Evolutionary conservation across 2,329 filamentous ascomycete genomes (phyloP).

Genomic region (Microdochium bolleyi): DNA sequence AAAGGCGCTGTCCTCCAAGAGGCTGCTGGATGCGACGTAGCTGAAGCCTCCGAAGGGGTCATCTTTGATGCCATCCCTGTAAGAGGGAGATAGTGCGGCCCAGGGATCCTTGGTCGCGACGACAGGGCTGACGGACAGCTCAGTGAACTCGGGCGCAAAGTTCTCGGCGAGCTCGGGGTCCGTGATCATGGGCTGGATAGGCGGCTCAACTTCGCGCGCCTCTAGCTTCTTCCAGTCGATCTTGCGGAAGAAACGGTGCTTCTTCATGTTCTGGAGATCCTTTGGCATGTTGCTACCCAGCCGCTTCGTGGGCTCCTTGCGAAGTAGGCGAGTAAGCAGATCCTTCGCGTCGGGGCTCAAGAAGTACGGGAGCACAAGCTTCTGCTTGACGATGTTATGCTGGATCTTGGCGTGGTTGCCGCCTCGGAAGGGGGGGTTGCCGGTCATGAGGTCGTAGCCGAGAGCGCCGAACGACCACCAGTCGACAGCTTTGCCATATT

Average conservation of each 20-base stretch:
- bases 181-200: conserved; percentile 88
- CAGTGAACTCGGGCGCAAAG: conserved; percentile 88
- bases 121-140: conserved; percentile 71
- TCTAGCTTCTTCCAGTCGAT: conserved; percentile 91
- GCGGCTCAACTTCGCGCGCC: conserved; percentile 73
- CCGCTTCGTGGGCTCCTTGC: conserved; percentile 87
- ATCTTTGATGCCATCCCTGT: conserved; percentile 33
- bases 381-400: conserved; percentile 91
- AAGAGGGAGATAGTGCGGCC: conserved; percentile 17
- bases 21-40: conserved; percentile 51
- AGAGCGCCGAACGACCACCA: conserved; percentile 98
- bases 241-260: conserved; percentile 92
- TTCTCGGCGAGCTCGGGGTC: conserved; percentile 96
- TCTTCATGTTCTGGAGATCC: conserved; percentile 78
- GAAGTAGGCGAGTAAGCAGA: conserved; percentile 77
- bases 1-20: conserved; percentile 42
- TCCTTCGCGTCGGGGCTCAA: conserved; percentile 90
- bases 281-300: conserved; percentile 84
- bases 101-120: conserved; percentile 36
- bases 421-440: conserved; percentile 82
- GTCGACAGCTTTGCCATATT: conserved; percentile 91
- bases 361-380: conserved; percentile 82
- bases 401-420: conserved; percentile 92
- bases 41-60: conserved; percentile 58
- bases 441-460: conserved; percentile 87